phyloP scores from a whole-genome alignment of 2,329 filamentous ascomycete species.

The Aspergillus caelatus region DNA sequence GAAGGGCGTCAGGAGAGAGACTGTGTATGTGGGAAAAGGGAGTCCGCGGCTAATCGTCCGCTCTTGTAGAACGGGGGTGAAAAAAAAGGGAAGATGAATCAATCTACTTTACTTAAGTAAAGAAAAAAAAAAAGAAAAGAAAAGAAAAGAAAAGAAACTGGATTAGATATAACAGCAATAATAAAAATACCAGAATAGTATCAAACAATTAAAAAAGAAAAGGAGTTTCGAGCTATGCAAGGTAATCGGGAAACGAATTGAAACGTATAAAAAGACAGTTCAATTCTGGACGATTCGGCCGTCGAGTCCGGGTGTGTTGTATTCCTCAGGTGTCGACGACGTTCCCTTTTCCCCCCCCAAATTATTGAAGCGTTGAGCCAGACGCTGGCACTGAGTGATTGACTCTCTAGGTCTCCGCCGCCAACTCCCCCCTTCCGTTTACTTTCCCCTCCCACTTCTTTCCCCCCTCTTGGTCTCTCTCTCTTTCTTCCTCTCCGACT shows the following conservation, averaged over 20 bases:
- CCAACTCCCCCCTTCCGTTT: constrained; percentile 2
- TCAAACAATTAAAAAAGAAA: not conserved
- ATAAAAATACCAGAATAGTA: not conserved
- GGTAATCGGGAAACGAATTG: not conserved
- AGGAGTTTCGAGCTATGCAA: not conserved
- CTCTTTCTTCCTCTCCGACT: constrained; percentile 16
- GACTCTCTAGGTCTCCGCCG: constrained; percentile 17
- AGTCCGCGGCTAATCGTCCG: not conserved
- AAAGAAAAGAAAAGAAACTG: not conserved
- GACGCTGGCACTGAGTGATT: not conserved
- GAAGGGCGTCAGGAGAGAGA: not conserved
- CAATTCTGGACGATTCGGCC: not conserved
- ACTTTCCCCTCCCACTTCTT: constrained; percentile 24
- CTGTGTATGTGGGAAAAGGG: not conserved
- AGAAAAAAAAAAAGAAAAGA: not conserved
- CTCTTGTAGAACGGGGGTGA: not conserved
- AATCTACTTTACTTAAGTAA: not conserved
- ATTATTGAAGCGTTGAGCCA: constrained; percentile 5
- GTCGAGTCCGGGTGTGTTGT: not conserved
- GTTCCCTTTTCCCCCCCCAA: constrained; percentile 11
- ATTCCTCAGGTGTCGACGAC: constrained; percentile 9
- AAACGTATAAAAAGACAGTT: not conserved
- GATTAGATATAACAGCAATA: not conserved
- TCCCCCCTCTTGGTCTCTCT: constrained; percentile 19
- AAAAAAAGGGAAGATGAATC: not conserved